Evolutionary conservation across 192 early-diverging fungal species (phyloP), one percentile per base, ranked within the genome.

Genomic region (Coemansia sp.): DNA sequence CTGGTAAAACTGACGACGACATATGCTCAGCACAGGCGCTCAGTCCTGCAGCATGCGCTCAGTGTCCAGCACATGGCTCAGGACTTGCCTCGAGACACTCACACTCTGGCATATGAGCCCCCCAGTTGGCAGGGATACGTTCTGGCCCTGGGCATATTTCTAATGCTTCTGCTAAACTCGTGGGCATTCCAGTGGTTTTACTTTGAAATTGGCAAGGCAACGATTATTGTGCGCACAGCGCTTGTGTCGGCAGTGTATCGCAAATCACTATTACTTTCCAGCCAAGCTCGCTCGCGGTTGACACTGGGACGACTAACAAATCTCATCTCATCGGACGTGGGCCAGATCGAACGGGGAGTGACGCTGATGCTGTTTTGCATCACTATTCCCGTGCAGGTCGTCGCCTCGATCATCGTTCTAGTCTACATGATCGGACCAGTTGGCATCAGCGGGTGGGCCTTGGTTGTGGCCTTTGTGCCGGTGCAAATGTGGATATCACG

Each of bases 241-340:
- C 72, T 89, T 5, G 75, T 86, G 9, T 74, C 85, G 2, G 84
- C 86, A 42, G 67, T 89, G 21, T 89, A 87, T 39, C 83, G 88
- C 70, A 89, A 89, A 46, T 73, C 88, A 0, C 69, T 89, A 14
- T 68, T 80, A 11, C 84, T 89, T 10, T 87, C 88, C 10, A 62
- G 64, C 28, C 74, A 80, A 28, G 77, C 82, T 4, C 74, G 77
- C 11, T 59, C 79, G 40, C 67, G 66, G n/a, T 43, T 76, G 33
- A 82, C 79, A 39, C 40, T 74, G 21, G 79, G 79, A 6, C 57
- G 61, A 30, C 8, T 82, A 52, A 76, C 79, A 23, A 82, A 76
- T 11, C 67, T 82, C 21, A 40, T 82, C 7, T 82, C 79, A 0
- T 71, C 79, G 5, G 79, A 82, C 39, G 67, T 82, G n/a, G 65